Conservation (phyloP, 208 protist genomes). For the Wallacemonas sp. region DNA sequence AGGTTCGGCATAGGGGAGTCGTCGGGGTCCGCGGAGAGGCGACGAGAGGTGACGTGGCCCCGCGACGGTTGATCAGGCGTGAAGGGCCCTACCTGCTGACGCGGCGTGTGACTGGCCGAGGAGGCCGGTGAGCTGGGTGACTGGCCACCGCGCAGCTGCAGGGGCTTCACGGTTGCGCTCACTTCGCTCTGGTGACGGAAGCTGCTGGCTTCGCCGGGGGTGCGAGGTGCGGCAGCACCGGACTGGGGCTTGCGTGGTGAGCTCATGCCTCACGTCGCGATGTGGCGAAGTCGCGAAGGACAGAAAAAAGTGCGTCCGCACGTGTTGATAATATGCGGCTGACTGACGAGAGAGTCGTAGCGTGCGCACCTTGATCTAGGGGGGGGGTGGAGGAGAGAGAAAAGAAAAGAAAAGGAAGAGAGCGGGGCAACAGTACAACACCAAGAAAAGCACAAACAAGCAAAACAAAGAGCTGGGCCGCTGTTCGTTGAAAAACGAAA, state of each 20-base stretch:
- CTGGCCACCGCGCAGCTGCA: slow-evolving; percentile 11
- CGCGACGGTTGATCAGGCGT: too few relatives aligned
- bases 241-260: not conserved
- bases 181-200: slow-evolving; percentile 11
- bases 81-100: too few relatives aligned
- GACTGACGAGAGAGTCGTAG: too few relatives aligned
- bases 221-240: not conserved
- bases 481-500: not conserved
- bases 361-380: too few relatives aligned
- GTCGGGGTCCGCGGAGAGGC: slow-evolving; percentile 1
- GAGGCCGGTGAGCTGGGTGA: not conserved
- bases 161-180: slow-evolving; percentile 2
- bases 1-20: not conserved
- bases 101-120: slow-evolving; percentile 2
- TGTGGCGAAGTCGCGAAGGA: too few relatives aligned
- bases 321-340: too few relatives aligned
- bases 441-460: slow-evolving; percentile 9
- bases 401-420: too few relatives aligned
- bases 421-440: too few relatives aligned
- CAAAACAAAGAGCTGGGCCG: not conserved
- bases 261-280: not conserved
- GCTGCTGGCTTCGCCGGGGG: not conserved
- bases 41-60: not conserved
- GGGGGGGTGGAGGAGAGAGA: too few relatives aligned
- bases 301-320: too few relatives aligned